Evolutionary conservation across 768 basidiomycete genomes (phyloP).

Genomic region (Psilocybe cubensis): DNA sequence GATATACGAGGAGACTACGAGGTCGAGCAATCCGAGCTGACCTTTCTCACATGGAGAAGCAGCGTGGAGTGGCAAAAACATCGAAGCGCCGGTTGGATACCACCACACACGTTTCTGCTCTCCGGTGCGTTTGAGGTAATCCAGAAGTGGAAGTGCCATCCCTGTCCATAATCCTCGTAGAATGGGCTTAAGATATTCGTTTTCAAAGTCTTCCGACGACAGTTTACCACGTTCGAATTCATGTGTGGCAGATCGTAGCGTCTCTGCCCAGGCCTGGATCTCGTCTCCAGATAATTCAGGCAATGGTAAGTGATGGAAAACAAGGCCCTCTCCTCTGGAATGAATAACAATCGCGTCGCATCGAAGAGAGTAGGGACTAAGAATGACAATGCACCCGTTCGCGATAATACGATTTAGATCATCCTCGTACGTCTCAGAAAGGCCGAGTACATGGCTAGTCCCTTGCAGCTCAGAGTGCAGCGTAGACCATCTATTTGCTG

Average conservation of each 20-base stretch:
- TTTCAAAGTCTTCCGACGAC: not conserved
- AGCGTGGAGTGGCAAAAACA: constrained; percentile 5
- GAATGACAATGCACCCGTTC: not conserved
- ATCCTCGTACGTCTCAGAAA: not conserved
- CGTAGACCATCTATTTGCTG: not conserved
- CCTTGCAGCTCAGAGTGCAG: not conserved
- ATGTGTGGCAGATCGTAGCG: not conserved
- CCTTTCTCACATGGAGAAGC: constrained; percentile 6
- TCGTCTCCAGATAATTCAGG: not conserved
- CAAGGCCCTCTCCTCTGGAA: not conserved
- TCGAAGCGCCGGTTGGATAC: constrained; percentile 3
- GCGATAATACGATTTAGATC: not conserved
- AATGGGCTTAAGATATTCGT: not conserved
- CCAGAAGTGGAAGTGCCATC: not conserved
- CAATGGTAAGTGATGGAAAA: not conserved
- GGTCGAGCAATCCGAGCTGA: not conserved
- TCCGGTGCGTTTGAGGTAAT: not conserved
- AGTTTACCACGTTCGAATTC: not conserved
- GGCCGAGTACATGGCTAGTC: not conserved
- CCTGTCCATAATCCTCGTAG: not conserved
- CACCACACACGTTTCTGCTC: not conserved
- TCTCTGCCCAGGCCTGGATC: not conserved
- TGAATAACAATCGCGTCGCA: not conserved
- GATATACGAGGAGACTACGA: constrained; percentile 1
- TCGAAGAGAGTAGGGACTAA: not conserved